phyloP scores from a whole-genome alignment of 2,329 filamentous ascomycete species.

The Didymellaceae sp. region DNA sequence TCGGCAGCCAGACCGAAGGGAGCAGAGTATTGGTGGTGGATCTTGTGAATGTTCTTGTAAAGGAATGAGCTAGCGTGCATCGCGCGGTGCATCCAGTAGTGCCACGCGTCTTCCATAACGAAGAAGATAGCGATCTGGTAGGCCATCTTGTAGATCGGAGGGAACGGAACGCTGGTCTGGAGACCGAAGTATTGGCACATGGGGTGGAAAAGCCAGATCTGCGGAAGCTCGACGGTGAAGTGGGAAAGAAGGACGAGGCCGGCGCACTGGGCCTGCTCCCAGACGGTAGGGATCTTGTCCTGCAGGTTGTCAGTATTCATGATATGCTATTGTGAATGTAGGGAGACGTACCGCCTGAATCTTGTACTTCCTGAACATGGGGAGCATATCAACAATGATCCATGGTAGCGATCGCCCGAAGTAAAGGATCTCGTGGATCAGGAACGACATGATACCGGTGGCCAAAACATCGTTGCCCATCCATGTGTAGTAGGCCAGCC shows the following conservation, averaged over 20 bases:
- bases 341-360: slow-evolving; percentile 75
- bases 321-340: neutral
- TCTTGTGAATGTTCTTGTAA: slow-evolving; percentile 97
- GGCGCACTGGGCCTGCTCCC: slow-evolving; percentile 94
- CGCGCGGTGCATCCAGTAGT: slow-evolving; percentile 94
- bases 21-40: slow-evolving; percentile 98
- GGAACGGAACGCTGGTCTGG: slow-evolving; percentile 87
- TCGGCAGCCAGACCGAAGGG: slow-evolving; percentile 96
- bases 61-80: slow-evolving; percentile 89
- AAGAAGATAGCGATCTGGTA: slow-evolving; percentile 95
- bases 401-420: slow-evolving; percentile 91
- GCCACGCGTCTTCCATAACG: slow-evolving; percentile 94
- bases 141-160: slow-evolving; percentile 81
- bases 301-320: slow-evolving; percentile 35
- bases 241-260: slow-evolving; percentile 91
- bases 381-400: slow-evolving; percentile 88
- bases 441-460: slow-evolving; percentile 96
- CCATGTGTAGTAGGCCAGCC: slow-evolving; percentile 95
- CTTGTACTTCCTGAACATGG: slow-evolving; percentile 91
- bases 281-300: slow-evolving; percentile 87
- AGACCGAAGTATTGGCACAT: slow-evolving; percentile 93
- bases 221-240: slow-evolving; percentile 96
- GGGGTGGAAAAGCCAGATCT: slow-evolving; percentile 99
- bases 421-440: slow-evolving; percentile 93
- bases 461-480: slow-evolving; percentile 98